Base-by-base conservation (phyloP, 1,284 basidiomycete species). In the Trametes hirsuta region DNA sequence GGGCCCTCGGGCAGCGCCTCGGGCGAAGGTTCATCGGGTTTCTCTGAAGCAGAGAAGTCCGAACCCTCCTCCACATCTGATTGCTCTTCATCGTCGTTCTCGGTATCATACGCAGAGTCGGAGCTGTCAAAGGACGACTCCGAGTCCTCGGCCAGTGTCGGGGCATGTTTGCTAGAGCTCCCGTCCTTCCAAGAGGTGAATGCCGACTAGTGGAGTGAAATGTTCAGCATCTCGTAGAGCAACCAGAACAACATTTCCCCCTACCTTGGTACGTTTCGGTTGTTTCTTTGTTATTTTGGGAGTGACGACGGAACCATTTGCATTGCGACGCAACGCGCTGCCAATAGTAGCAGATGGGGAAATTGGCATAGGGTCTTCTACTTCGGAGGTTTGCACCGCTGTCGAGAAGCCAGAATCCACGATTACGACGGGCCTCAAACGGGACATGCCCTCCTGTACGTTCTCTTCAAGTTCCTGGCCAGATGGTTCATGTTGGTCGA, bases 51-150 rank as follows among this genome's bases (percentile, higher is more conserved):
- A 22, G 55, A 53, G 41, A 51, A 42, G 4, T 67, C 62, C 53
- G 59, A 46, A 53, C 61, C 49, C n/a, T 58, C 56, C 44, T 66
- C 40, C 40, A 53, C 48, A 22, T 68, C 61, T 14, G 53, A 59
- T 4, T 67, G 64, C n/a, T 72, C 71, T 35, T 72, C 70, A 30
- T 76, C 76, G 14, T 74, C 74, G 6, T 77, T 78, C 15, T 75
- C 68, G 2, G 77, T 72, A 64, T 88, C 87, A 62, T 85, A 78
- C 8, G 77, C 85, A 21, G 88, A 91, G 71, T 90, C 87, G 3
- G 90, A 91, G 68, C 88, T 91, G 71, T 91, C 86, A 62, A 89
- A 93, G 0, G 89, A 90, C 3, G 80, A 77, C 55, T 89, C 86
- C 4, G 86, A 86, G 11, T 79, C 77, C 12, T 56, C 50, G 8